These are phyloP conservation scores for Annulohypoxylon nitens DNA, from an alignment of 495 filamentous ascomycete species.

Conservation along the genomic window DNA sequence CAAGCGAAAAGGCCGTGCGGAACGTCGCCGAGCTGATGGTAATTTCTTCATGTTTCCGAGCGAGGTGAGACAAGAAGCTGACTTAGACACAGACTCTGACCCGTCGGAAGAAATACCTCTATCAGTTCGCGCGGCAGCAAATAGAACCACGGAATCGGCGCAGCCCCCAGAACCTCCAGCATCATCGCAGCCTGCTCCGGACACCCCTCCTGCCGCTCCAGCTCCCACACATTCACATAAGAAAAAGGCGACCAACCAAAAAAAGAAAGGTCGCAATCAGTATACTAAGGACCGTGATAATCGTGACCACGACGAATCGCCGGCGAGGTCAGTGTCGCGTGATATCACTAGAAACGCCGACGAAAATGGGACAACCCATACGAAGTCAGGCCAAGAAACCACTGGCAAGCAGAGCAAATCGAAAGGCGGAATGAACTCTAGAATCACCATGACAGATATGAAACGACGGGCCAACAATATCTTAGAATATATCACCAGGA, in stretches of 20 bases:
- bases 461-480: slow-evolving; percentile 85
- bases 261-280: slow-evolving; percentile 84
- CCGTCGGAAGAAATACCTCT: slow-evolving; percentile 69
- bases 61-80: slow-evolving; percentile 47
- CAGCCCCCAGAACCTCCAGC: slow-evolving; percentile 54
- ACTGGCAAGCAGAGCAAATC: slow-evolving; percentile 54
- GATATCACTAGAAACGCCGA: slow-evolving; percentile 63
- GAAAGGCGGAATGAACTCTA: slow-evolving; percentile 65
- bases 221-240: slow-evolving; percentile 64
- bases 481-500: slow-evolving; percentile 89
- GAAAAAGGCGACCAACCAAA: slow-evolving; percentile 76
- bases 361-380: slow-evolving; percentile 53
- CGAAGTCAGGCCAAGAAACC: slow-evolving; percentile 41
- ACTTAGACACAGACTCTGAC: slow-evolving; percentile 66
- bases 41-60: slow-evolving; percentile 49
- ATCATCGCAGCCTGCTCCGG: slow-evolving; percentile 64
- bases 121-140: slow-evolving; percentile 56
- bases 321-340: slow-evolving; percentile 74
- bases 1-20: slow-evolving; percentile 80
- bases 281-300: slow-evolving; percentile 82
- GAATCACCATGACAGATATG: slow-evolving; percentile 92
- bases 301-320: slow-evolving; percentile 72
- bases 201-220: slow-evolving; percentile 64
- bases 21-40: slow-evolving; percentile 83
- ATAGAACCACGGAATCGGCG: slow-evolving; percentile 51